Evolutionary conservation across 805 yeast genomes (phyloP), one percentile per base, ranked within the genome.

Genomic region (Candida arabinofermentans): DNA sequence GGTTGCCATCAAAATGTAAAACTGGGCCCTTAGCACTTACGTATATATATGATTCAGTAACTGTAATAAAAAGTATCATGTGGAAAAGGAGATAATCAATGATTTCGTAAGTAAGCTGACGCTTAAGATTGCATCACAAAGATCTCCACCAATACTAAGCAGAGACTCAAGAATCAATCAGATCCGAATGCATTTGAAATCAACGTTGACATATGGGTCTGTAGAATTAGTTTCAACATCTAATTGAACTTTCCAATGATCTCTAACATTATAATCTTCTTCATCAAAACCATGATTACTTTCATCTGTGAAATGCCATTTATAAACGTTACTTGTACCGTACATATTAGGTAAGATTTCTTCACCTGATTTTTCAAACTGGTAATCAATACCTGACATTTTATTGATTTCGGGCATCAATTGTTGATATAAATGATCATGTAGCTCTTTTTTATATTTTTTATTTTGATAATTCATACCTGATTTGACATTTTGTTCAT

Each of bases 361-460:
- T 41, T 74, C 70, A 43, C 72, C 67, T 30, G 66, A 67, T 36
- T 70, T 70, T 22, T 49, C 52, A 38, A 66, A 51, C 5, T 34
- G 27, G 36, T 49, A 49, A 24, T 47, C 40, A 55, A 70, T 70
- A 24, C 82, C 81, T 8, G 76, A 65, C 48, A 75, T 71, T 43
- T 65, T 67, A 43, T 70, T 71, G 64, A 81, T 75, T 49, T 79
- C 86, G 45, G 69, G 66, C 58, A 81, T 66, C 56, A 81, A 64
- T 57, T 80, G 84, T 52, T 78, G 77, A 53, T 77, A 74, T 39
- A 81, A 69, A 52, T 81, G 87, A 58, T 81, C 86, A 53, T 77
- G 80, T 58, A 81, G 69, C 58, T 79, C 78, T 56, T 86, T 70
- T 39, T 71, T 77, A 55, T 79, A 81, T 62, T 80, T 79, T 50